Evolutionary conservation across 768 basidiomycete species (phyloP).

Genomic region (Lentinula guzmanii): DNA sequence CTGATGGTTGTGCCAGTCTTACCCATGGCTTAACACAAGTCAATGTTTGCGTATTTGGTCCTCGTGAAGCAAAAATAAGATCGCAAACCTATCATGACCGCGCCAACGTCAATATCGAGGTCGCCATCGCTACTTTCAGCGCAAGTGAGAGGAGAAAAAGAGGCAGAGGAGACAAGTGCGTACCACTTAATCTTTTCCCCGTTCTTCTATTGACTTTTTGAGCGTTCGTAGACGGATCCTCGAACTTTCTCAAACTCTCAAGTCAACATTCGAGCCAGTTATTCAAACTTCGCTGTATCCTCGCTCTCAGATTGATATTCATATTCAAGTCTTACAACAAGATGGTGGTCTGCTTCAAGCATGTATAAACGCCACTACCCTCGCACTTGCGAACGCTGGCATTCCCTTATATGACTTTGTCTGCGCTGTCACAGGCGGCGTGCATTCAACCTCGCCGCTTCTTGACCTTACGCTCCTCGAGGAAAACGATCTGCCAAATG

Average conservation of each 20-base stretch:
- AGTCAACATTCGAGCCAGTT: constrained; percentile 95
- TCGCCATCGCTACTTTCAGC: constrained; percentile 83
- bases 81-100: constrained; percentile 82
- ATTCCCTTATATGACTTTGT: constrained; percentile 90
- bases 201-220: neutral
- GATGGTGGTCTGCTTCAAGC: constrained; percentile 90
- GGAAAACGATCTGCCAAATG: constrained; percentile 83
- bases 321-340: constrained; percentile 87
- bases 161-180: constrained; percentile 83
- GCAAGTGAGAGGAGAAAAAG: constrained; percentile 74
- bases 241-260: constrained; percentile 82
- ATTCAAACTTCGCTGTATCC: constrained; percentile 89
- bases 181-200: constrained; percentile 9
- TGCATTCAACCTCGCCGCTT: constrained; percentile 74
- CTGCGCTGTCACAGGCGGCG: constrained; percentile 83
- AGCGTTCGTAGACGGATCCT: constrained; percentile 59
- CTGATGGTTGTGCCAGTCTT: constrained; percentile 82
- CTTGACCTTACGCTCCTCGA: constrained; percentile 87
- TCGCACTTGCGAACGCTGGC: constrained; percentile 86
- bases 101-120: constrained; percentile 85
- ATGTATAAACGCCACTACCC: constrained; percentile 90
- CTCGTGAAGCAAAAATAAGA: constrained; percentile 79
- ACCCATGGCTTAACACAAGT: constrained; percentile 91
- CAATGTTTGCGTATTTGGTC: constrained; percentile 84
- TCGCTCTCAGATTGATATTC: constrained; percentile 90